Conservation (phyloP, 129 eudicot species). For the Dittrichia graveolens region DNA sequence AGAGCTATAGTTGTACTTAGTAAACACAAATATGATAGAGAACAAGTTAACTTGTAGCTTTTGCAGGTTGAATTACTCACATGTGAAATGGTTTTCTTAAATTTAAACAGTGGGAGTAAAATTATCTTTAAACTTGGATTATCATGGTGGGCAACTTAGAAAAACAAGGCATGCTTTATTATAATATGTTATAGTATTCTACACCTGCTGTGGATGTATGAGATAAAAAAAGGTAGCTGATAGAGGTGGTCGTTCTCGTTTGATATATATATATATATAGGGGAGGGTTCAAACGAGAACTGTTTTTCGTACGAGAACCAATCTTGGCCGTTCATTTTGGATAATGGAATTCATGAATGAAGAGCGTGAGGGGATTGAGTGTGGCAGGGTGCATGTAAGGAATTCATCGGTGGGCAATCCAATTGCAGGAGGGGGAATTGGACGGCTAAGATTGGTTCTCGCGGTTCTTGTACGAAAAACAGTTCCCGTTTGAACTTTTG, state of each 20-base stretch:
- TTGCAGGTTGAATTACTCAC: constrained; percentile 5
- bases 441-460: too few relatives aligned
- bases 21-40: neutral
- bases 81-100: neutral
- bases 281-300: too few relatives aligned
- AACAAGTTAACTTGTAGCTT: constrained; percentile 19
- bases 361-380: too few relatives aligned
- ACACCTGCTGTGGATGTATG: constrained; percentile 9
- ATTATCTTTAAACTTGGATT: neutral
- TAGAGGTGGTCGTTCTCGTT: neutral
- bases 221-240: constrained; percentile 11
- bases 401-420: too few relatives aligned
- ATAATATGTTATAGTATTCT: neutral
- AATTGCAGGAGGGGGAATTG: too few relatives aligned
- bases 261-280: too few relatives aligned
- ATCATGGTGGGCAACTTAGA: neutral
- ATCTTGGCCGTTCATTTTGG: too few relatives aligned
- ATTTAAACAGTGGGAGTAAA: neutral
- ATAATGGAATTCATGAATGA: too few relatives aligned
- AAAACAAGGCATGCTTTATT: neutral
- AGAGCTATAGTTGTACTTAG: constrained; percentile 9
- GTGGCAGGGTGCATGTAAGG: too few relatives aligned
- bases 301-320: too few relatives aligned
- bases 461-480: too few relatives aligned
- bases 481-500: too few relatives aligned